phyloP scores from a whole-genome alignment of 371 early-diverging fungal genomes.

The Mucor sp. region DNA sequence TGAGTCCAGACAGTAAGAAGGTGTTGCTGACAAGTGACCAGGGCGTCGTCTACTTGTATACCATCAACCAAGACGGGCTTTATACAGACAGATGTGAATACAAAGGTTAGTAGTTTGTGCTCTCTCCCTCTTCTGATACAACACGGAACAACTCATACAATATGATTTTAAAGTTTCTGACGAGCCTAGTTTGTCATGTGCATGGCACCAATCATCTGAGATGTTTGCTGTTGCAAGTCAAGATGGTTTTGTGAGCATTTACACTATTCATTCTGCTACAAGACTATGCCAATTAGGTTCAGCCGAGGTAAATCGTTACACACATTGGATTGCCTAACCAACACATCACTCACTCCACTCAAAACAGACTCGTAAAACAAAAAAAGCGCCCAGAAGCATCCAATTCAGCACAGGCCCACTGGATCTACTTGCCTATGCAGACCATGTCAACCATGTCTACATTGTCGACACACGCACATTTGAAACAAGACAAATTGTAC shows the following conservation, averaged over 20 bases:
- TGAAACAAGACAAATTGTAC: conserved; percentile 62
- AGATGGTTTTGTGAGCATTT: conserved; percentile 73
- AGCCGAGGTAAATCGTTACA: conserved; percentile 11
- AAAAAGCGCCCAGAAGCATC: conserved; percentile 79
- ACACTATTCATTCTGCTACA: conserved; percentile 59
- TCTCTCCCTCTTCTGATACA: too few relatives aligned
- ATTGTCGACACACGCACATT: conserved; percentile 84
- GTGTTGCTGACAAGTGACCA: conserved; percentile 87
- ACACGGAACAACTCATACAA: not conserved
- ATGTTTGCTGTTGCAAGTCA: conserved; percentile 79
- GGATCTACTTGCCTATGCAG: conserved; percentile 78
- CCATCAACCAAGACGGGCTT: conserved; percentile 48
- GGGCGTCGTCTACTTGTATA: conserved; percentile 73
- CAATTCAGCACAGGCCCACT: conserved; percentile 80
- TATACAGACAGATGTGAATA: conserved; percentile 53
- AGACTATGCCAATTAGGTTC: conserved; percentile 46
- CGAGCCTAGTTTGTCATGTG: conserved; percentile 49
- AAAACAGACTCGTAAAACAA: conserved; percentile 53
- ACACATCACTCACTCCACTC: conserved; percentile 20
- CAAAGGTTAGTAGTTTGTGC: conserved; percentile 22
- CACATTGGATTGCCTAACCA: not conserved
- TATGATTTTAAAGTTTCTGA: conserved; percentile 27
- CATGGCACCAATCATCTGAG: conserved; percentile 77
- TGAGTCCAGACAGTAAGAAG: conserved; percentile 80
- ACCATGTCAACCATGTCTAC: conserved; percentile 80